Evolutionary conservation across 2,329 filamentous ascomycete genomes (phyloP).

Genomic region (Malbranchea zuffiana): DNA sequence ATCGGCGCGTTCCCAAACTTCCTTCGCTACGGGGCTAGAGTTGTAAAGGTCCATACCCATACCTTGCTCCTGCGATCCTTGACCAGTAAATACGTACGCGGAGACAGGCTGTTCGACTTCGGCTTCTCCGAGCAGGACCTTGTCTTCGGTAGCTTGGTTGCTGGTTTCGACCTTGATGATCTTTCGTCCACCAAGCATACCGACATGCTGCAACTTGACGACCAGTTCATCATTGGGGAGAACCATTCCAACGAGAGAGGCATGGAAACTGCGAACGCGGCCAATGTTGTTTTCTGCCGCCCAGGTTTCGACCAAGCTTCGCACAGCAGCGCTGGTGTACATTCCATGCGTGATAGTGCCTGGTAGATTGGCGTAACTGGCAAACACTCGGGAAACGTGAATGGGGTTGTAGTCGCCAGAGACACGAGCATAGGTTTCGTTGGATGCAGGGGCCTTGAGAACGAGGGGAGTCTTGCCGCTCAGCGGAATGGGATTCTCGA

Average conservation of each 20-base stretch:
- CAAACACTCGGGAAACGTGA: conserved; percentile 93
- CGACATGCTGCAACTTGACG: conserved; percentile 89
- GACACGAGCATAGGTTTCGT: conserved; percentile 94
- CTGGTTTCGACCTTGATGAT: conserved; percentile 97
- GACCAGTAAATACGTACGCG: conserved; percentile 94
- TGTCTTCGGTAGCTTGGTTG: conserved; percentile 93
- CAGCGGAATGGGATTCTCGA: conserved; percentile 93
- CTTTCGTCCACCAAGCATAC: conserved; percentile 96
- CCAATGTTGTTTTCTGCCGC: conserved; percentile 97
- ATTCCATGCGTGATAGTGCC: conserved; percentile 98
- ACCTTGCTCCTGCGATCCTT: conserved; percentile 96
- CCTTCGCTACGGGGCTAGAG: conserved; percentile 85
- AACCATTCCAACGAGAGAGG: conserved; percentile 96
- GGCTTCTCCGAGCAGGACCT: conserved; percentile 87
- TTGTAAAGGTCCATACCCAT: conserved; percentile 99
- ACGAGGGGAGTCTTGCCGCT: conserved; percentile 82
- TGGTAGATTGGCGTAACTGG: conserved; percentile 86
- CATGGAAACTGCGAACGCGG: conserved; percentile 93
- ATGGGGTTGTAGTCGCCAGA: conserved; percentile 99
- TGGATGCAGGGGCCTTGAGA: conserved; percentile 84
- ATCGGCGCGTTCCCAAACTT: conserved; percentile 96
- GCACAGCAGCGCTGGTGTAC: conserved; percentile 95
- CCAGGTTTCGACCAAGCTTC: conserved; percentile 95
- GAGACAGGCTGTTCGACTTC: conserved; percentile 97
- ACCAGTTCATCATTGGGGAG: conserved; percentile 90